Conservation (phyloP, 1,284 basidiomycete genomes). For the Marasmius tenuissimus region DNA sequence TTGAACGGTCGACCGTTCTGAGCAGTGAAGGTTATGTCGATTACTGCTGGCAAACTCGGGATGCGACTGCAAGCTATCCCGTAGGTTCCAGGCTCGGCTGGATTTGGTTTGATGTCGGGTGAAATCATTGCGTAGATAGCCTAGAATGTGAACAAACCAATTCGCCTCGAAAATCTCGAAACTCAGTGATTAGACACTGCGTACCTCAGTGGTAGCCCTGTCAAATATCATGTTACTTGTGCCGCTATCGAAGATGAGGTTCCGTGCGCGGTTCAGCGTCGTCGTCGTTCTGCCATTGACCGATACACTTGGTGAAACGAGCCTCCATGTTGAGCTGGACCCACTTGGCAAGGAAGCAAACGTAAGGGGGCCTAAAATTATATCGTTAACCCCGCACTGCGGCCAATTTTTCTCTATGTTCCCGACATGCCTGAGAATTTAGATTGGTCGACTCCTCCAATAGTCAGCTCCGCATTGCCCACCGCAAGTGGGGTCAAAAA, state of each 20-base stretch:
- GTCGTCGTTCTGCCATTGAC: slow-evolving; percentile 54
- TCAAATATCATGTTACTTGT: slow-evolving; percentile 55
- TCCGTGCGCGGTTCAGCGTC: slow-evolving; percentile 36
- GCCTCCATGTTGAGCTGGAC: slow-evolving; percentile 41
- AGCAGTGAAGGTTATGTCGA: slow-evolving; percentile 52
- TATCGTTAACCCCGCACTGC: neutral
- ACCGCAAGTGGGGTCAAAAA: slow-evolving; percentile 48
- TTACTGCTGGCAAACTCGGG: slow-evolving; percentile 43
- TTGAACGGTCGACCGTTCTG: slow-evolving; percentile 47
- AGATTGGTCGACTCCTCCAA: slow-evolving; percentile 51
- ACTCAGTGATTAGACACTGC: neutral
- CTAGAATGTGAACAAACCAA: slow-evolving; percentile 23
- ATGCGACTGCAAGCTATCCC: slow-evolving; percentile 52
- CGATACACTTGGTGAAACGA: slow-evolving; percentile 44
- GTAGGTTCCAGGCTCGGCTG: slow-evolving; percentile 52
- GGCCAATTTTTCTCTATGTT: too few species aligned
- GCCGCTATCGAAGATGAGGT: slow-evolving; percentile 57
- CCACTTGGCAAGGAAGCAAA: slow-evolving; percentile 38
- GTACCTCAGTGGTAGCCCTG: slow-evolving; percentile 45
- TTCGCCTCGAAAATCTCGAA: neutral
- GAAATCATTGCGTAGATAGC: slow-evolving; percentile 58
- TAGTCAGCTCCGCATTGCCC: slow-evolving; percentile 52
- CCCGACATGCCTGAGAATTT: slow-evolving; percentile 44
- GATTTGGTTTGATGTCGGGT: slow-evolving; percentile 49
- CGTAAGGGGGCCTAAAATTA: slow-evolving; percentile 24